Base-by-base conservation (phyloP, 208 protist species). In the Naegleria gruberi region DNA sequence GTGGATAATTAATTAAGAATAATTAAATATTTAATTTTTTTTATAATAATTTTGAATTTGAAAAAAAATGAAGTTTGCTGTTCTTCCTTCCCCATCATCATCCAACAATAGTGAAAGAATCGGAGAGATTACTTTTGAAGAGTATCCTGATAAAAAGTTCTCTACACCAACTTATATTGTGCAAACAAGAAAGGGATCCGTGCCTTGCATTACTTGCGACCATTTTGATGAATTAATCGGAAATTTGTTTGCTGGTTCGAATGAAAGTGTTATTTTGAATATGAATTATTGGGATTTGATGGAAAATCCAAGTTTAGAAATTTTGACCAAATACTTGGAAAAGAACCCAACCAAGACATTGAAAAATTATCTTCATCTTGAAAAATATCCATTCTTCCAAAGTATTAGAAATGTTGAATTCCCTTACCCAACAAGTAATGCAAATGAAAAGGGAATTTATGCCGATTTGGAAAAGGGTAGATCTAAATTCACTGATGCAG, bases 121-220 rank as follows among this genome's bases (percentile, higher is more conserved):
- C 0, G 65, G 65, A 12, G 44, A 89, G 41, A 90, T 90, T 30
- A 26, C 40, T 15, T 83, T 91, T 26, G 44, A 51, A 77, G 45
- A 46, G 17, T 44, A 86, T 17, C n/a, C 91, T 23, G 55, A 92
- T 1, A 86, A 77, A 7, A 42, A 91, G 23, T 23, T 87, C 40
- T 81, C 73, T 30, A 90, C 55, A 44, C 83, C 91, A 42, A 65
- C 77, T 34, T 74, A 90, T 43, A 46, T 91, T 23, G 43, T 86
- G 26, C 34, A 86, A 19, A 86, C 82, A 10, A 44, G 82, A 8
- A 86, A 34, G 34, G 82, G 82, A 37, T 4, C 26, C 12, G n/a
- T 86, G 15, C 82, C 82, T 26, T 34, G 3, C 37, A 44, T 86
- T 42, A 86, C 82, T 51, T 47, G 42, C 34, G 82, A 86, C 26